Base-by-base conservation (phyloP, 208 protist species). In the Leishmania mexicana region DNA sequence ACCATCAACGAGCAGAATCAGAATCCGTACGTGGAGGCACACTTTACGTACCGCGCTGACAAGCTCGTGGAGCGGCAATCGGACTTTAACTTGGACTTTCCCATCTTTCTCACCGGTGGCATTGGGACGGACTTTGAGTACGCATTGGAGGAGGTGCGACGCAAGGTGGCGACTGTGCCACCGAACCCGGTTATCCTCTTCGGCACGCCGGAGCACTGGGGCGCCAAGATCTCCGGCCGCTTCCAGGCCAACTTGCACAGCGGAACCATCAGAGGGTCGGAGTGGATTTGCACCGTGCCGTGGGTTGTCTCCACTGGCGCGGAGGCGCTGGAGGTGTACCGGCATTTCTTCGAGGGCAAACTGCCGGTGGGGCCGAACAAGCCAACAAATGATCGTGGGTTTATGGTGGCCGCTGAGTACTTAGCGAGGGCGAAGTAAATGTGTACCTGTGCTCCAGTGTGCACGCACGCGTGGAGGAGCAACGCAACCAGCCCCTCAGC, bases 101-200 rank as follows among this genome's bases (percentile, higher is more conserved):
- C 96, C 65, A 98, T 98, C 83, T 98, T 98, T 60, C 83, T 98
- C 31, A 95, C 86, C 7, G 96, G 96, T 74, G 96, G 96, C 76
- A 97, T 98, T 70, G 96, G 96, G 53, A 98, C 96, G 8, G 96
- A 98, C 81, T 98, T 98, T 88, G 96, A 98, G 92, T 98, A 97
- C 85, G 89, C 95, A 31, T 90, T 98, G 51, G 96, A 98, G 83
- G 95, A 98, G 92, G 96, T 98, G 62, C 94, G 95, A 54, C 94
- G 96, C 60, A 98, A 98, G 86, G 96, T 98, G 42, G 95, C 93
- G 53, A 94, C 96, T 54, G 90, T 93, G n/a, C 83, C 93, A 47
- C 81, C 94, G 19, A 82, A 94, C 76, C 96, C 96, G 6, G 88
- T 98, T 71, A 89, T 98, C 74, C 88, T 98, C 58, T 98, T 98